Percentiles rank a stretch among this genome's conserved stretches.
Conservation (phyloP, 805 yeast species). For the Saccharomycopsis oosterbeekiorum region DNA sequence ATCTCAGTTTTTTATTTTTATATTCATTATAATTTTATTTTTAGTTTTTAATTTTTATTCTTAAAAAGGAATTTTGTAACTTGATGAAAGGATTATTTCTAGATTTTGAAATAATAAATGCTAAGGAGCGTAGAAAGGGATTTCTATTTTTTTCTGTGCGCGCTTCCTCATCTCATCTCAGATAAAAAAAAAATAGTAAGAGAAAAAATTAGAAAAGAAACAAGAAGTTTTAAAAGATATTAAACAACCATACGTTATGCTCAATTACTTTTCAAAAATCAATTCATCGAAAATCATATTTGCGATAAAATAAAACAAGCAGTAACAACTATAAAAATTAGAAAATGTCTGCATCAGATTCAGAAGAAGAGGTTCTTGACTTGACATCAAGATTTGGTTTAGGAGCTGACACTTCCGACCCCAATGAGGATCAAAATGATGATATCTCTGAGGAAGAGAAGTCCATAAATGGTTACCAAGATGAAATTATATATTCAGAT, state of each 20-base stretch:
- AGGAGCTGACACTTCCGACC: neutral
- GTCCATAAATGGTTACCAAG: slow-evolving; percentile 35
- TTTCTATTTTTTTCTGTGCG: neutral
- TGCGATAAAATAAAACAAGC: neutral
- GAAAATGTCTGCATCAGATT: slow-evolving; percentile 11
- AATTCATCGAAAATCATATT: neutral
- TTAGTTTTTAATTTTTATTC: neutral
- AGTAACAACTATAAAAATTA: neutral
- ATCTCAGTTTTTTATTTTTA: neutral
- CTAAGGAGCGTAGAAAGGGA: too few relatives aligned
- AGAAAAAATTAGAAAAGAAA: neutral
- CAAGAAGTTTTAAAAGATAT: too few relatives aligned
- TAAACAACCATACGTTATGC: neutral
- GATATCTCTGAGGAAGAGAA: slow-evolving; percentile 25
- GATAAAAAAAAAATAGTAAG: neutral
- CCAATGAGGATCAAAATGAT: slow-evolving; percentile 27
- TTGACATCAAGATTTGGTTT: slow-evolving; percentile 11
- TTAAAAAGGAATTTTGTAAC: neutral
- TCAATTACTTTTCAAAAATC: too few relatives aligned
- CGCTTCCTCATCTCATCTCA: neutral
- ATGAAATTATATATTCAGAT: slow-evolving; percentile 41
- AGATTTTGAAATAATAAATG: too few relatives aligned
- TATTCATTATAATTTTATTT: neutral
- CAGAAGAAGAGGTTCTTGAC: slow-evolving; percentile 13
- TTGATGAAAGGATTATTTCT: neutral